Base-by-base conservation (phyloP, 83 land plant genomes). In the Thuja plicata region DNA sequence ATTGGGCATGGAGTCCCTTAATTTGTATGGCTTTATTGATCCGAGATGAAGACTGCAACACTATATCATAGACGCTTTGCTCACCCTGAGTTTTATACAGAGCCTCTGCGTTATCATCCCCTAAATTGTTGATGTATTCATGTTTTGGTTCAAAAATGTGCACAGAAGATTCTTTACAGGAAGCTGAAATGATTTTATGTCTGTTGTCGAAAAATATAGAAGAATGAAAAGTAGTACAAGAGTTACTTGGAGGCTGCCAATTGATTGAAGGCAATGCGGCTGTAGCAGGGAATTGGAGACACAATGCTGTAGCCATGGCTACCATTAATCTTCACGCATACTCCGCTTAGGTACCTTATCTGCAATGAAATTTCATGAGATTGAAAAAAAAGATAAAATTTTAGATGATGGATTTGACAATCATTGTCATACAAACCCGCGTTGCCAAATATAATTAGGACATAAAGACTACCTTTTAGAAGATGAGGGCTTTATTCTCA, bases 1-100 rank as follows among this genome's bases (percentile, higher is more conserved):
- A 30, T 87, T 90, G 89, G 8, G 90, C 91, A 88, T 93, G 94
- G 38, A 90, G 81, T 88, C 78, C 88, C 88, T 90, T 93, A 21
- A 88, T 92, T 77, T 91, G 35, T 21, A 24, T 83, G n/a, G 43
- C 43, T 27, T 83, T 83, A 43, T n/a, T 43, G 54, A 30, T n/a
- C 16, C 85, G 43, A 45, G 30, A 8, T 41, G 85, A 83, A 46
- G 85, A 45, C 48, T 83, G 48, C 55, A 83, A n/a, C 15, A 83
- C 34, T 27, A 30, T 24, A 27, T 13, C 27, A 30, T 83, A 46
- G 16, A 48, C 15, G 48, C 16, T n/a, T 3, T 48, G 16, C 17
- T 10, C 0, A 27, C 12, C 50, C n/a, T 83, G 54, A 24, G 10
- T 46, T 83, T 30, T 48, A 83, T 15, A 45, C 54, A 46, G 17